Conservation (phyloP, 306 rosid genomes). For the Myrica gale region DNA sequence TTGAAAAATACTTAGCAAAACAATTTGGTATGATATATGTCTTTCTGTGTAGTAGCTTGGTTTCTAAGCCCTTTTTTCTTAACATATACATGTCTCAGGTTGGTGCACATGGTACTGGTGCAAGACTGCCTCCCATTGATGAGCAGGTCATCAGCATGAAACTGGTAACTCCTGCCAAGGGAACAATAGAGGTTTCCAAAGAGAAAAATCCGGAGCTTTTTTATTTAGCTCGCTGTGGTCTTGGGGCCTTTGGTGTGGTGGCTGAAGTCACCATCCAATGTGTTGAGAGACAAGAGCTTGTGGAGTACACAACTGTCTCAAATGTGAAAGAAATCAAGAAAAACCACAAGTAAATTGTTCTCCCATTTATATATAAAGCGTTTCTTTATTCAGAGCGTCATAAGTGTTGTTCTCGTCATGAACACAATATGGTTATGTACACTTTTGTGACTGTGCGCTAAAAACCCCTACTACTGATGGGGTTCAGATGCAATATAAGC, state of each 20-base stretch:
- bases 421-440: neutral
- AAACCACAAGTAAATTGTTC: conserved; percentile 74
- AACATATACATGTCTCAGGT: conserved; percentile 51
- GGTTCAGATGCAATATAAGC: neutral
- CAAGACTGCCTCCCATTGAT: conserved; percentile 54
- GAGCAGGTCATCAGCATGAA: conserved; percentile 42
- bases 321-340: conserved; percentile 78
- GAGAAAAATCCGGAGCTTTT: conserved; percentile 88
- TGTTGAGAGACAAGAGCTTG: conserved; percentile 95
- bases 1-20: neutral
- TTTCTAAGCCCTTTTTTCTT: neutral
- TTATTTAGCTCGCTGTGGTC: conserved; percentile 95
- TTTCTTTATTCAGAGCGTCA: conserved; percentile 3
- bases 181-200: conserved; percentile 78
- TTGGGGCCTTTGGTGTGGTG: conserved; percentile 97
- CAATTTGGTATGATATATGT: neutral
- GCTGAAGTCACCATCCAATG: conserved; percentile 97
- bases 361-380: neutral
- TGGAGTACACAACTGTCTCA: conserved; percentile 84
- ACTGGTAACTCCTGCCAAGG: conserved; percentile 91
- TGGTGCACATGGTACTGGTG: conserved; percentile 99
- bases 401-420: neutral
- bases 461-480: neutral
- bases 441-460: neutral
- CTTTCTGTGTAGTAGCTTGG: neutral